These are phyloP conservation scores for Tetracladium marchalianum DNA, from an alignment of 495 filamentous ascomycete species.

Conservation along the genomic window DNA sequence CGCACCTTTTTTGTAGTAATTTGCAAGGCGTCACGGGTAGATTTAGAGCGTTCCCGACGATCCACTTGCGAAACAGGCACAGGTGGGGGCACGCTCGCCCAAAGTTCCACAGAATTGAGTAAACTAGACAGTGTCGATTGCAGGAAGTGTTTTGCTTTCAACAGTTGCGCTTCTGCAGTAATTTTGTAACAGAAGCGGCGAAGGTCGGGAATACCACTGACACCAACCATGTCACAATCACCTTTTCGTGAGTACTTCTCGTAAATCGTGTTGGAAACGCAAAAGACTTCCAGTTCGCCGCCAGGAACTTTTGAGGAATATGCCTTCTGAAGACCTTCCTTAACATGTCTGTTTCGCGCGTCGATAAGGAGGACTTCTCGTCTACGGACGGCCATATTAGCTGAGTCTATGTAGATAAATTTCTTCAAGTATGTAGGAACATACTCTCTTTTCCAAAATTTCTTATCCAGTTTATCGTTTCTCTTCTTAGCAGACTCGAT, in stretches of 20 bases:
- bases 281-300: conserved; percentile 19
- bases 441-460: conserved; percentile 7
- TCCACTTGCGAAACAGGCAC: not conserved
- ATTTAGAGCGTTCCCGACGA: not conserved
- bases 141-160: conserved; percentile 17
- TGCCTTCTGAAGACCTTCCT: conserved; percentile 11
- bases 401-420: not conserved
- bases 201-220: conserved; percentile 22
- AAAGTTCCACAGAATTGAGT: conserved; percentile 13
- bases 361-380: conserved; percentile 19
- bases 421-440: conserved; percentile 1
- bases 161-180: conserved; percentile 16
- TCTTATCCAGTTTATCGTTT: conserved; percentile 3
- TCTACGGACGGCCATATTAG: conserved; percentile 9
- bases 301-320: conserved; percentile 12
- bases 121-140: conserved; percentile 14
- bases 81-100: conserved; percentile 2
- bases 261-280: conserved; percentile 22
- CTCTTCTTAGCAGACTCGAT: conserved; percentile 11
- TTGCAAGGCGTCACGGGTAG: not conserved
- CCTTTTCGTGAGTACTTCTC: conserved; percentile 16
- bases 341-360: conserved; percentile 20
- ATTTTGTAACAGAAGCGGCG: conserved; percentile 20
- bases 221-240: conserved; percentile 11
- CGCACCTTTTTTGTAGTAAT: not conserved